Base-by-base conservation (phyloP, 208 protist genomes). In the Leishmania tarentolae region DNA sequence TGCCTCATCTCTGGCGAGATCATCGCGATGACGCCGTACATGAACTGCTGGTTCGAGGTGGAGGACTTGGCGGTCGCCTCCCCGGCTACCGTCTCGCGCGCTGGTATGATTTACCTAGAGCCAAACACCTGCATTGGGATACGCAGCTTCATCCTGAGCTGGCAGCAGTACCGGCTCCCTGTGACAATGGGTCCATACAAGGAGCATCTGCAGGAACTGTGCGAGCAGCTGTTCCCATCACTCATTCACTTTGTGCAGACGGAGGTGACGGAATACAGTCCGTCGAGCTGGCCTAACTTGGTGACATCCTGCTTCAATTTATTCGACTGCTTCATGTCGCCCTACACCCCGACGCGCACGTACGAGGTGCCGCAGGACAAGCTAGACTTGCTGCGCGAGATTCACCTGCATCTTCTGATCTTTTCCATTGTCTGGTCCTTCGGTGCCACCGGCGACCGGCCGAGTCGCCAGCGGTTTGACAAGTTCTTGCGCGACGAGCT, bases 51-150 rank as follows among this genome's bases (percentile, higher is more conserved):
- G 88, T 99, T 99, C 84, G 99, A 99, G 85, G 97, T 99, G 35
- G 96, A 99, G 85, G 98, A 99, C 85, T 93, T 99, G 28, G 93
- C 97, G 13, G 97, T 99, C 31, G 99, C 99, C 50, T 99, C 98
- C 40, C 99, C 99, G 3, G 99, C 99, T 40, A 99, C 99, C 28
- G 99, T 99, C 56, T 99, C 96, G 15, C 94, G 99, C 63, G 99
- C 98, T 31, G 99, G 98, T 79, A 99, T 99, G 98, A 98, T 99
- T 78, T 99, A 99, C 90, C 97, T 99, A 85, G 97, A 99, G 87
- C 98, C 98, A 42, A 81, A 90, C 57, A 95, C 86, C 75, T 98
- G 93, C 83, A 88, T 98, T 46, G 95, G 95, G 56, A 94, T 96
- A 56, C 81, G 83, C 61, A 96, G 89, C 78, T 94, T 95, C 81